phyloP scores from a whole-genome alignment of 2,329 filamentous ascomycete species.

The Ophiosphaerella herpotricha region DNA sequence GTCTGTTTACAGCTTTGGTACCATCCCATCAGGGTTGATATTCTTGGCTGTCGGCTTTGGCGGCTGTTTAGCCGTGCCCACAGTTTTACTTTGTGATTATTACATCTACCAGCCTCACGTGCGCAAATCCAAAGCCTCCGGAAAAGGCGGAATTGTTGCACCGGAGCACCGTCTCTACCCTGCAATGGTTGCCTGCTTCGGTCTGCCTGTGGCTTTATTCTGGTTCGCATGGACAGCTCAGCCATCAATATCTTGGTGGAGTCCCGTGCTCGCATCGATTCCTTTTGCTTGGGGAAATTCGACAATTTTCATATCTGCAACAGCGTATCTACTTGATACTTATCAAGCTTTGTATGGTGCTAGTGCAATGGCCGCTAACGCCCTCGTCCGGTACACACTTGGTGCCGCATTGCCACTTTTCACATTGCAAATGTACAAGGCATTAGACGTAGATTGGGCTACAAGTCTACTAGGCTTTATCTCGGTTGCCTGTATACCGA shows the following conservation, averaged over 20 bases:
- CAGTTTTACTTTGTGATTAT: conserved; percentile 32
- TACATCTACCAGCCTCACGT: conserved; percentile 31
- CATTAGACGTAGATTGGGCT: conserved; percentile 44
- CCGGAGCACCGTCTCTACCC: conserved; percentile 9
- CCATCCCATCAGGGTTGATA: conserved; percentile 6
- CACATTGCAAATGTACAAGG: conserved; percentile 41
- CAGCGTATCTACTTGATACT: conserved; percentile 50
- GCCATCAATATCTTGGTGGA: conserved; percentile 40
- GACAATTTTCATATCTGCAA: conserved; percentile 50
- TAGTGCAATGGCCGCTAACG: conserved; percentile 65
- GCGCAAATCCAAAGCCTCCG: conserved; percentile 30
- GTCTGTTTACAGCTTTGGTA: conserved; percentile 16
- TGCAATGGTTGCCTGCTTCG: conserved; percentile 7
- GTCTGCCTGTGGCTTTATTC: conserved; percentile 8
- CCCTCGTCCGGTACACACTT: conserved; percentile 49
- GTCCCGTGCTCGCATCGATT: conserved; percentile 40
- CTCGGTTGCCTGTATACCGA: conserved; percentile 34
- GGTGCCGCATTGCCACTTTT: conserved; percentile 43
- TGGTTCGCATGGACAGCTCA: conserved; percentile 16
- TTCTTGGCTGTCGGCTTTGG: conserved; percentile 29
- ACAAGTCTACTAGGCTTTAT: conserved; percentile 46
- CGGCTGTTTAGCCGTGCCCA: conserved; percentile 12
- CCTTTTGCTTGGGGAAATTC: conserved; percentile 46
- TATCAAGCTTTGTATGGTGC: conserved; percentile 70
- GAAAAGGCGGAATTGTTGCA: not conserved